Conservation (phyloP, 345 rosid genomes). For the Nasturtium officinale region DNA sequence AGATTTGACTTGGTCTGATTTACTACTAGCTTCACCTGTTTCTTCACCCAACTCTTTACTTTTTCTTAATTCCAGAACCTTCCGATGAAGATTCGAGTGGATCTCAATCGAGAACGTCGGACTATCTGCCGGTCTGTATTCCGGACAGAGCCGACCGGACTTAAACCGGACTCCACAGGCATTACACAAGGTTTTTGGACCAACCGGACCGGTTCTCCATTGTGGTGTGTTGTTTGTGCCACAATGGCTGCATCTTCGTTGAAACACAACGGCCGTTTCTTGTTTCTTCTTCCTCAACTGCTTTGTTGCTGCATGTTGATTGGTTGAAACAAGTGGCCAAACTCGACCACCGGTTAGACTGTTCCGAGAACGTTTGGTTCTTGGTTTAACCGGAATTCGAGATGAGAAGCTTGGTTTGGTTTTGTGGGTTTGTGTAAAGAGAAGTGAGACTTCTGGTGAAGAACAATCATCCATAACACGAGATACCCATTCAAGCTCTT, state of each 20-base stretch:
- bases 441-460: constrained; percentile 69
- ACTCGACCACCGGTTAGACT: constrained; percentile 63
- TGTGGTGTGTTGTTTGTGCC: constrained; percentile 94
- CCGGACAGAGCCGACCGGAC: constrained; percentile 93
- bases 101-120: constrained; percentile 79
- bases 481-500: constrained; percentile 92
- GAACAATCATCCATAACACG: constrained; percentile 84
- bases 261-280: constrained; percentile 45
- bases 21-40: constrained; percentile 34
- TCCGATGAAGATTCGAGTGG: constrained; percentile 95
- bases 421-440: constrained; percentile 50
- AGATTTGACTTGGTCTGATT: constrained; percentile 43
- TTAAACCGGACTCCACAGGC: constrained; percentile 96
- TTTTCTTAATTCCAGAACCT: constrained; percentile 84
- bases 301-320: constrained; percentile 35
- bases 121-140: constrained; percentile 96
- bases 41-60: constrained; percentile 46
- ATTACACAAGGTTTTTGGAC: constrained; percentile 97
- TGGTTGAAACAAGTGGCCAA: constrained; percentile 52
- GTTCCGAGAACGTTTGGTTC: constrained; percentile 56
- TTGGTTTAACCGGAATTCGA: constrained; percentile 58
- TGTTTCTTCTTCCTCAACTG: constrained; percentile 39
- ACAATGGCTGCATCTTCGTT: constrained; percentile 88
- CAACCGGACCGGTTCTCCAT: constrained; percentile 99
- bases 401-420: constrained; percentile 52